Base-by-base conservation (phyloP, 768 basidiomycete genomes). In the Neoboletus brunneissimus region DNA sequence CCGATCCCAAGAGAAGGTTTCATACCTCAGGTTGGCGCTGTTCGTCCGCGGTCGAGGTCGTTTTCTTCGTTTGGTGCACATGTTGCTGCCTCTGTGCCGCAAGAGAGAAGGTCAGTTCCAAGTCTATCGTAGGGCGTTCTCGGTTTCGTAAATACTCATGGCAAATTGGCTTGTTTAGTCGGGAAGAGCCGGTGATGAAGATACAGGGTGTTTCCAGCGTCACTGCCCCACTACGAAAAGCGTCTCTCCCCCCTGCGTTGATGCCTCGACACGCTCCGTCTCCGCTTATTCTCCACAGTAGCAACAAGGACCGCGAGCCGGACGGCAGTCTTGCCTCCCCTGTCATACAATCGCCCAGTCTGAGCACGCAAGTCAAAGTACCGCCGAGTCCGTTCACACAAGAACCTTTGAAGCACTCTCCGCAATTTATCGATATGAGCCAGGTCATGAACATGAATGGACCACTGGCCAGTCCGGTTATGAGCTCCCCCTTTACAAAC, bases 11-110 rank as follows among this genome's bases (percentile, higher is more conserved):
- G 87, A 15, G 76, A 86, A 0, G 85, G 87, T 46, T 89, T 91
- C 64, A 77, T 82, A 54, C 88, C 89, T 0, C 78, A 79, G 53
- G 75, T 74, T 10, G 75, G 77, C 8, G 76, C 76, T 3, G 62
- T 74, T 10, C 73, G 90, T 7, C 81, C 80, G 15, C 72, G 81
- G 6, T 91, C 90, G 5, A 70, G 89, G 48, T 90, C 88, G 22
- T 92, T 92, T 65, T 91, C 89, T 10, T 86, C 82, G 3, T 86
- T 90, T 69, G 80, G 83, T 49, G 74, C 77, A 5, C 62, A 69
- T 5, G 52, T 51, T 1, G 45, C 51, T 48, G n/a, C 13, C 5
- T 35, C 49, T 9, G 1, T 10, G 25, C 48, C 45, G 13, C 57
- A 29, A 18, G 55, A 60, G 22, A 59, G 16, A 44, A 67, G 66